These are phyloP conservation scores for Aspergillus nidulans DNA, from an alignment of 495 filamentous ascomycete species.

Conservation along the genomic window DNA sequence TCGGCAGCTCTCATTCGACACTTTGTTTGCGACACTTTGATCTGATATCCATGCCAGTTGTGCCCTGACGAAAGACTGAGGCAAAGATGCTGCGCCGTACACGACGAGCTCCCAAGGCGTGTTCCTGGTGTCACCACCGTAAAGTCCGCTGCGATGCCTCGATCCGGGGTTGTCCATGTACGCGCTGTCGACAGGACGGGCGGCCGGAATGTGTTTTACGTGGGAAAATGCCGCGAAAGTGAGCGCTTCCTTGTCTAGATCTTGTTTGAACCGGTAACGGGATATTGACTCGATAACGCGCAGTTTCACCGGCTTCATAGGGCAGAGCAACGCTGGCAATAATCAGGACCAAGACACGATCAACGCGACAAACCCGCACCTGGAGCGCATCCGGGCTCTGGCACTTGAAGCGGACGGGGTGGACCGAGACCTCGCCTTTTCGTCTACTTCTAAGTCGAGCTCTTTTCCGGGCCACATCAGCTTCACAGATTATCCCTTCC, in stretches of 20 bases:
- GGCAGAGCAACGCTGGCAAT: too few species aligned
- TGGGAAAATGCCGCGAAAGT: slow-evolving; percentile 24
- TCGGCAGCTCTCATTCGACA: too few species aligned
- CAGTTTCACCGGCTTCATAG: too few species aligned
- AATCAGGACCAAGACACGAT: slow-evolving; percentile 1
- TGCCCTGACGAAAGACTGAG: not conserved
- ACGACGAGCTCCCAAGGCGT: slow-evolving; percentile 41
- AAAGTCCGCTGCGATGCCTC: slow-evolving; percentile 51
- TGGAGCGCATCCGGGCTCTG: slow-evolving; percentile 8
- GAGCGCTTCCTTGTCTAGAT: slow-evolving; percentile 20
- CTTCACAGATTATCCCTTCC: slow-evolving; percentile 33
- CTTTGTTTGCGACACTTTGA: too few species aligned
- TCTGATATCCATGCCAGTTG: too few species aligned
- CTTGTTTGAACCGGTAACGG: too few species aligned
- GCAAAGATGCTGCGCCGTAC: slow-evolving; percentile 27
- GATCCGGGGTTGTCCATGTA: slow-evolving; percentile 44
- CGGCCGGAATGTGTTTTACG: slow-evolving; percentile 36
- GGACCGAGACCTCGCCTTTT: not conserved
- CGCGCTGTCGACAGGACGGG: slow-evolving; percentile 45
- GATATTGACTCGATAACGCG: too few species aligned
- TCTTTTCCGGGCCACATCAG: slow-evolving; percentile 11
- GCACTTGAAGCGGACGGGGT: slow-evolving; percentile 1
- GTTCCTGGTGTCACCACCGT: slow-evolving; percentile 46
- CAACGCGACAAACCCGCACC: slow-evolving; percentile 10
- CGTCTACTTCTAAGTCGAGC: not conserved